Percentiles rank a stretch among this genome's conserved stretches.
Evolutionary conservation across 352 stramenopile species (phyloP).

Genomic region (Globisporangium apiculatum): DNA sequence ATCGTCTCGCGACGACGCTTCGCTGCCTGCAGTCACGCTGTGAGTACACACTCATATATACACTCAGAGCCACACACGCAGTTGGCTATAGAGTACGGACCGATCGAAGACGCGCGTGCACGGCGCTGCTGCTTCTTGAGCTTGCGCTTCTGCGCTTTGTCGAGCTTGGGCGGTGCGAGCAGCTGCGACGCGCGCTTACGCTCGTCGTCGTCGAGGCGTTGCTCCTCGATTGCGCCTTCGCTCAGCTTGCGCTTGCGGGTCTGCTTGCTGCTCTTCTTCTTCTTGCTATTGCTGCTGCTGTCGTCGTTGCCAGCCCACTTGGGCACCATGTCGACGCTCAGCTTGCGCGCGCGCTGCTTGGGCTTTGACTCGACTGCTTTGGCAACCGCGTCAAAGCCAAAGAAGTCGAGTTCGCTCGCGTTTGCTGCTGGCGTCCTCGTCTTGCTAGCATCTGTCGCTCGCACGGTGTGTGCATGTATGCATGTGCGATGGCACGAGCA

Average conservation of each 20-base stretch:
- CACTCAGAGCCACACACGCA: background rate
- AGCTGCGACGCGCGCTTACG: conserved; percentile 59
- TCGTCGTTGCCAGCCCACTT: conserved; percentile 51
- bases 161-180: conserved; percentile 46
- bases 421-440: conserved; percentile 16
- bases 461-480: background rate
- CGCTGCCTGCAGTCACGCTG: conserved; percentile 5
- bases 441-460: conserved; percentile 9
- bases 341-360: conserved; percentile 36
- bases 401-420: conserved; percentile 68
- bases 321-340: conserved; percentile 66
- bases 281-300: conserved; percentile 16
- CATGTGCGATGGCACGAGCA: background rate
- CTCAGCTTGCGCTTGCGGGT: conserved; percentile 81
- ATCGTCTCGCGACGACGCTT: conserved; percentile 10
- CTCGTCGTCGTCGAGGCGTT: conserved; percentile 57
- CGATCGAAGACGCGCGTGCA: conserved; percentile 31
- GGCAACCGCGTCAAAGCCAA: conserved; percentile 47
- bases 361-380: conserved; percentile 19
- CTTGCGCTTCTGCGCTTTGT: conserved; percentile 30
- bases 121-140: conserved; percentile 42
- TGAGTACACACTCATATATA: background rate
- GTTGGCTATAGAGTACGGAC: background rate
- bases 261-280: conserved; percentile 55
- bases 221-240: conserved; percentile 68